Evolutionary conservation across 2,329 filamentous ascomycete genomes (phyloP).

Genomic region (Fusarium newnesense): DNA sequence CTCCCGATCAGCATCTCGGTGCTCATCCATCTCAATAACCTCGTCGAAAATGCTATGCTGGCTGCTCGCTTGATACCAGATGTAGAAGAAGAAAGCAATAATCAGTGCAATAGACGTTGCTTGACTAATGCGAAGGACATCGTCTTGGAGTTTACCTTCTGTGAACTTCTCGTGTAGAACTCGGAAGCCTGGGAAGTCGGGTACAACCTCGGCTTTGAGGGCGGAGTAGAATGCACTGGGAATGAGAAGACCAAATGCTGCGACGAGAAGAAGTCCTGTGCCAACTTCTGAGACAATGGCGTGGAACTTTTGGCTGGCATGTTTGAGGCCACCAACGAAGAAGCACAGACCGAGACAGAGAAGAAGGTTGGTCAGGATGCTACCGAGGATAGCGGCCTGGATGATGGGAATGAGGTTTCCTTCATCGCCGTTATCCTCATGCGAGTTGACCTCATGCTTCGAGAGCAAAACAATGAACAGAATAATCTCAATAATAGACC

Average conservation of each 20-base stretch:
- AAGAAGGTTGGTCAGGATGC: constrained; percentile 74
- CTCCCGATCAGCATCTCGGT: constrained; percentile 66
- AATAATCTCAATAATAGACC: constrained; percentile 74
- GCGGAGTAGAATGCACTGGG: constrained; percentile 51
- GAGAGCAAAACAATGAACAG: constrained; percentile 72
- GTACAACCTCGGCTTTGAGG: constrained; percentile 45
- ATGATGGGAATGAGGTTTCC: constrained; percentile 67
- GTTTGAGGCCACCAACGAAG: constrained; percentile 70
- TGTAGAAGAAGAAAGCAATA: constrained; percentile 65
- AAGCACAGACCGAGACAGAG: constrained; percentile 76
- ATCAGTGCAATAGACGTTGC: constrained; percentile 71
- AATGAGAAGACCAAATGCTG: constrained; percentile 53
- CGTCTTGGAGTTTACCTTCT: constrained; percentile 52
- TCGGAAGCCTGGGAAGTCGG: constrained; percentile 34
- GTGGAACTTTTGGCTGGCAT: constrained; percentile 70
- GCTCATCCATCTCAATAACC: constrained; percentile 62
- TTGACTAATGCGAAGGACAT: constrained; percentile 68
- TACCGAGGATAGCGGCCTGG: constrained; percentile 75
- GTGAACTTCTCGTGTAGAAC: constrained; percentile 45
- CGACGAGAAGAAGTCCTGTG: constrained; percentile 72
- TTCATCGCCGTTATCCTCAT: constrained; percentile 43
- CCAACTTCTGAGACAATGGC: constrained; percentile 75
- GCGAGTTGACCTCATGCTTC: constrained; percentile 39
- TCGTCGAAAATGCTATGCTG: constrained; percentile 71
- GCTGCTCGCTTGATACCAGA: constrained; percentile 72